Evolutionary conservation across 192 early-diverging fungal genomes (phyloP).

Genomic region (Podochytrium sp.): DNA sequence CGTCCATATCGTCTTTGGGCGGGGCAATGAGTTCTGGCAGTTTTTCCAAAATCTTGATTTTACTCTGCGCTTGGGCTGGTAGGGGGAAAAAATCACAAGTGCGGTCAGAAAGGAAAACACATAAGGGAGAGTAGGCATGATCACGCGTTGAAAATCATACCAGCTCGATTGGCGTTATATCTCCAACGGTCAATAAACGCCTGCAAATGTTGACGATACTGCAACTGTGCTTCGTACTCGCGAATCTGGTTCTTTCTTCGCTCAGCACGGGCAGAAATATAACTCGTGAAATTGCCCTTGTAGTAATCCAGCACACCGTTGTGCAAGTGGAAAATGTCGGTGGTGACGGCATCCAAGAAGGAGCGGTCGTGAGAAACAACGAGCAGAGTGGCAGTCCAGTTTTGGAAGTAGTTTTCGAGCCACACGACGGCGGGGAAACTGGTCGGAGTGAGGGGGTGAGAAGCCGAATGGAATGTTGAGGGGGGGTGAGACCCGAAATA

Average conservation of each 20-base stretch:
- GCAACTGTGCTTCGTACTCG: slow-evolving; percentile 96
- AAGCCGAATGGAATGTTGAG: background rate
- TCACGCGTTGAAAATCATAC: slow-evolving; percentile 17
- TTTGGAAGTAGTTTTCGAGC: slow-evolving; percentile 93
- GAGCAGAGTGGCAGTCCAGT: slow-evolving; percentile 88
- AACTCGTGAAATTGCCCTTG: slow-evolving; percentile 92
- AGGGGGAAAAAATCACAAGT: background rate
- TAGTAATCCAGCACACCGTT: slow-evolving; percentile 93
- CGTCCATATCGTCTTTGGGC: slow-evolving; percentile 65
- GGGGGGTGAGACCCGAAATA: background rate
- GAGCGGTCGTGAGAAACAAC: slow-evolving; percentile 98
- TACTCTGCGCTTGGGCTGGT: slow-evolving; percentile 92
- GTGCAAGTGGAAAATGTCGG: slow-evolving; percentile 96
- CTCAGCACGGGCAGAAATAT: slow-evolving; percentile 88
- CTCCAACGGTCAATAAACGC: slow-evolving; percentile 99
- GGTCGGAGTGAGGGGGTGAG: background rate
- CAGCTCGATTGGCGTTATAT: slow-evolving; percentile 94
- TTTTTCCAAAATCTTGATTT: slow-evolving; percentile 98
- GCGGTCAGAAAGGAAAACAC: background rate
- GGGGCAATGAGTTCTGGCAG: slow-evolving; percentile 89
- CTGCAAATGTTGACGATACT: slow-evolving; percentile 93
- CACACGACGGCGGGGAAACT: slow-evolving; percentile 95
- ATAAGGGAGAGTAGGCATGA: background rate
- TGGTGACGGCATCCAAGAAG: slow-evolving; percentile 96
- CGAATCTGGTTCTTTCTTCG: slow-evolving; percentile 86